A percentile compares a stretch with the other conserved stretches of the same genome.
These are phyloP conservation scores for Iberis pinnata DNA, from an alignment of 345 rosid species.

Conservation along the genomic window DNA sequence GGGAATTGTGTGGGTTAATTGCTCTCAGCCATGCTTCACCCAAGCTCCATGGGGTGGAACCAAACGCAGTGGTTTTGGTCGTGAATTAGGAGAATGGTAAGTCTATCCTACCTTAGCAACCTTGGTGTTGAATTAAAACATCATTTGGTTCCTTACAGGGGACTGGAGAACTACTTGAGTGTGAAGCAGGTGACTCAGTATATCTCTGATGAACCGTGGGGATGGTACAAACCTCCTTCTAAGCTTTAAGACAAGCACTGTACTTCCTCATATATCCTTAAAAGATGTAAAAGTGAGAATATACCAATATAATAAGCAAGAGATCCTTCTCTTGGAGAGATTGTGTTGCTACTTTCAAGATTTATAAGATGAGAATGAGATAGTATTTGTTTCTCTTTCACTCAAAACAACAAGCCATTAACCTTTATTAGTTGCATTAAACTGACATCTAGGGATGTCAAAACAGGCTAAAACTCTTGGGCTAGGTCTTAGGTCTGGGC, in stretches of 20 bases:
- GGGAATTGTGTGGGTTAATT: slow-evolving; percentile 89
- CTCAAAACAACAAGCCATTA: too few species aligned
- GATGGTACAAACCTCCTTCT: slow-evolving; percentile 80
- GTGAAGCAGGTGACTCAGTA: slow-evolving; percentile 92
- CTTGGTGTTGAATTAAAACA: slow-evolving; percentile 9
- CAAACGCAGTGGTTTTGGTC: slow-evolving; percentile 97
- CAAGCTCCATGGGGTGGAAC: slow-evolving; percentile 99
- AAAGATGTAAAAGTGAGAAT: neutral
- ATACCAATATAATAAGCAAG: neutral
- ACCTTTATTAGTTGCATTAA: too few species aligned
- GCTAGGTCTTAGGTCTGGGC: too few species aligned
- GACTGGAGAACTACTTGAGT: slow-evolving; percentile 76
- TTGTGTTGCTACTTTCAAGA: neutral
- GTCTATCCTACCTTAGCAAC: neutral
- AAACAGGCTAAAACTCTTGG: too few species aligned
- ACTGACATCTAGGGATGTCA: too few species aligned
- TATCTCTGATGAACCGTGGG: slow-evolving; percentile 77
- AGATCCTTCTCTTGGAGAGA: neutral
- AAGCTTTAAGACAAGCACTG: slow-evolving; percentile 38
- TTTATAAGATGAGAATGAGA: too few species aligned
- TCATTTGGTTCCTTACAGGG: slow-evolving; percentile 46
- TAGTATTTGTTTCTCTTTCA: too few species aligned
- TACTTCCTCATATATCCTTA: neutral
- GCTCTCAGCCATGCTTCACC: slow-evolving; percentile 95
- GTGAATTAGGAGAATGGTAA: slow-evolving; percentile 95